These are phyloP conservation scores for Colletotrichum sp. DNA, from an alignment of 2,329 filamentous ascomycete species.

Conservation along the genomic window DNA sequence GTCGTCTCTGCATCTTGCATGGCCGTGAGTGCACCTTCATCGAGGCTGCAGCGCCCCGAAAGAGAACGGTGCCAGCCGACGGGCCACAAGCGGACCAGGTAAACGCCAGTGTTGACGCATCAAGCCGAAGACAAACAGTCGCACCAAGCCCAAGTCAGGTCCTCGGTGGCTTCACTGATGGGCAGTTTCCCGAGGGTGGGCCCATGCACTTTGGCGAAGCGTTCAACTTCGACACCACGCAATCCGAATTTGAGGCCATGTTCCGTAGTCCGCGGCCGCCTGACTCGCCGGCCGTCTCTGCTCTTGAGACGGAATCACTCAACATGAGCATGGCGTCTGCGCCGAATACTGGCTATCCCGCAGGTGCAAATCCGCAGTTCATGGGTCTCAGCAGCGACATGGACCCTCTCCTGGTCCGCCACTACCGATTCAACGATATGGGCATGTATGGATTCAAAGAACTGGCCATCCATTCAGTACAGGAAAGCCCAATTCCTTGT, in stretches of 20 bases:
- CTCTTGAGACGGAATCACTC: neutral
- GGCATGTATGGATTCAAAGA: slow-evolving; percentile 26
- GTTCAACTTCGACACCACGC: slow-evolving; percentile 12
- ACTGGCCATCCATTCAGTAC: slow-evolving; percentile 23
- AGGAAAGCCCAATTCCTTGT: neutral
- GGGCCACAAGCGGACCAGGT: neutral
- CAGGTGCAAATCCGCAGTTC: neutral
- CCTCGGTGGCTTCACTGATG: neutral
- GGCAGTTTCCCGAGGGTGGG: neutral
- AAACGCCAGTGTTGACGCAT: neutral
- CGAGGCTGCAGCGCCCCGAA: slow-evolving; percentile 29
- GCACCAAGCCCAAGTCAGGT: neutral
- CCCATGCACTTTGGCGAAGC: neutral
- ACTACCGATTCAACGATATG: slow-evolving; percentile 12
- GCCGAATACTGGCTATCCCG: neutral
- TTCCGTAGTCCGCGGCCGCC: neutral
- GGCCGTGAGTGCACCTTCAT: slow-evolving; percentile 49
- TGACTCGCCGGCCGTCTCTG: neutral
- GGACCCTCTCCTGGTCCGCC: slow-evolving; percentile 20
- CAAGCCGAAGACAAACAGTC: neutral
- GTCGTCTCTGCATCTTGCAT: slow-evolving; percentile 45
- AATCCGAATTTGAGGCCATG: slow-evolving; percentile 14
- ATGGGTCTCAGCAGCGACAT: slow-evolving; percentile 21
- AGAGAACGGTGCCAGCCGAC: neutral
- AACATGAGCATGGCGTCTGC: neutral